These are phyloP conservation scores for Parmelia sp. DNA, from an alignment of 495 filamentous ascomycete genomes.

Conservation along the genomic window DNA sequence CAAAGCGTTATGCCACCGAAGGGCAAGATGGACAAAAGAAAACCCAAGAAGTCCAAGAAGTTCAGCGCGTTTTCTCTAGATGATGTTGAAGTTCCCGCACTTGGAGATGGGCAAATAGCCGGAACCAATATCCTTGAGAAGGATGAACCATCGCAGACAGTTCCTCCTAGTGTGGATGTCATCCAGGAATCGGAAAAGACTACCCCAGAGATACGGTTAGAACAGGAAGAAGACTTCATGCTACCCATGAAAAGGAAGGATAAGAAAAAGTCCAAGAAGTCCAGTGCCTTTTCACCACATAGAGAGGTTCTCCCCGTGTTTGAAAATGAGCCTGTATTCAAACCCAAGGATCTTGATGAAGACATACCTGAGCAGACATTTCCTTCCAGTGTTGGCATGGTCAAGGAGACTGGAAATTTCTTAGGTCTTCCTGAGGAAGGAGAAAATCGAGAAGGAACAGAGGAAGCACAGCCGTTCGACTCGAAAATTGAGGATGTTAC, in stretches of 20 bases:
- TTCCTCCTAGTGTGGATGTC: background rate
- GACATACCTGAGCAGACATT: conserved; percentile 20
- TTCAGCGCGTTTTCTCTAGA: conserved; percentile 26
- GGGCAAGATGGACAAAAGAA: conserved; percentile 35
- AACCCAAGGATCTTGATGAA: conserved; percentile 15
- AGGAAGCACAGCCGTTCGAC: conserved; percentile 36
- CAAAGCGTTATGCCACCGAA: background rate
- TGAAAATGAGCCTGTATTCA: conserved; percentile 15
- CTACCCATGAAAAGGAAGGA: conserved; percentile 30
- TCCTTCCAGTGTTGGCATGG: background rate
- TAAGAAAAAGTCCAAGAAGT: conserved; percentile 41
- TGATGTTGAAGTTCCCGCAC: conserved; percentile 5
- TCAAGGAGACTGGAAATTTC: conserved; percentile 24
- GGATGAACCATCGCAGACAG: background rate
- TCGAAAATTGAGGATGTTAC: conserved; percentile 25
- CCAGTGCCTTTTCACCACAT: conserved; percentile 20
- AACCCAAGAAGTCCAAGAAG: conserved; percentile 33
- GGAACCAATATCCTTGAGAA: conserved; percentile 13
- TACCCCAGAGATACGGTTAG: background rate
- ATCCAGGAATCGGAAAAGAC: background rate
- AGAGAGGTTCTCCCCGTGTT: conserved; percentile 20
- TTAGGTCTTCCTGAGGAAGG: conserved; percentile 36
- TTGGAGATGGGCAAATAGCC: conserved; percentile 16
- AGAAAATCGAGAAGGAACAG: conserved; percentile 41
- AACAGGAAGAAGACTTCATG: conserved; percentile 11